Conservation (phyloP, 257 asterid species). For the Cinchona pubescens region DNA sequence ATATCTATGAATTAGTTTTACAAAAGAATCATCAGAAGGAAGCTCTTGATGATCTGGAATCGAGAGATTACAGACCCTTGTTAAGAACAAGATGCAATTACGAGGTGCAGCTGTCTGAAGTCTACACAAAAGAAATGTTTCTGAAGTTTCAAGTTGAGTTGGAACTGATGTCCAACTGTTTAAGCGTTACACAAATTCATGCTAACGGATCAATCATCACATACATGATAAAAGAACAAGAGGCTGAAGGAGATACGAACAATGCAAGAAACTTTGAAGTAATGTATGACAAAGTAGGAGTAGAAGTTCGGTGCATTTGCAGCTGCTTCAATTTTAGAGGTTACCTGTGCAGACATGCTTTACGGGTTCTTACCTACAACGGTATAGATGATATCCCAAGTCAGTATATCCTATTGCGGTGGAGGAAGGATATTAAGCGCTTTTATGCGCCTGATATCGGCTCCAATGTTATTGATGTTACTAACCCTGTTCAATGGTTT, state of each 20-base stretch:
- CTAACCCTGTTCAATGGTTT: conserved; percentile 34
- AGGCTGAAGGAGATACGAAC: conserved; percentile 15
- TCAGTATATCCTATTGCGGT: conserved; percentile 31
- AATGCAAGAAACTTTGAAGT: conserved; percentile 27
- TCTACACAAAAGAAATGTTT: conserved; percentile 36
- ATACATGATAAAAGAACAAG: conserved; percentile 30
- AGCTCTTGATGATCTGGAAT: conserved; percentile 33
- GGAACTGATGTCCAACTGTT: conserved; percentile 27
- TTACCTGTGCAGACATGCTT: conserved; percentile 37
- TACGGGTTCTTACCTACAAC: conserved; percentile 24
- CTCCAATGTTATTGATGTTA: conserved; percentile 24
- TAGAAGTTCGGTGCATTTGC: conserved; percentile 37
- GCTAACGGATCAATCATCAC: conserved; percentile 29
- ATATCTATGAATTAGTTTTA: conserved; percentile 23
- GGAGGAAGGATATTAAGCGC: conserved; percentile 42
- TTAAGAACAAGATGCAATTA: conserved; percentile 27
- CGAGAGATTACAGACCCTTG: conserved; percentile 18
- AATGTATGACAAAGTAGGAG: conserved; percentile 26
- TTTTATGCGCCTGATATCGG: conserved; percentile 29
- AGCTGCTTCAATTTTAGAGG: conserved; percentile 39
- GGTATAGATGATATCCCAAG: conserved; percentile 35
- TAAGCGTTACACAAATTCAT: conserved; percentile 26
- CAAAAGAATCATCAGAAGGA: conserved; percentile 31
- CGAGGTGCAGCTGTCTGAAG: conserved; percentile 32
- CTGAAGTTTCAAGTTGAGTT: conserved; percentile 29